Evolutionary conservation across 371 early-diverging fungal species (phyloP), one percentile per base, ranked within the genome.

Genomic region (Mucor indicus): DNA sequence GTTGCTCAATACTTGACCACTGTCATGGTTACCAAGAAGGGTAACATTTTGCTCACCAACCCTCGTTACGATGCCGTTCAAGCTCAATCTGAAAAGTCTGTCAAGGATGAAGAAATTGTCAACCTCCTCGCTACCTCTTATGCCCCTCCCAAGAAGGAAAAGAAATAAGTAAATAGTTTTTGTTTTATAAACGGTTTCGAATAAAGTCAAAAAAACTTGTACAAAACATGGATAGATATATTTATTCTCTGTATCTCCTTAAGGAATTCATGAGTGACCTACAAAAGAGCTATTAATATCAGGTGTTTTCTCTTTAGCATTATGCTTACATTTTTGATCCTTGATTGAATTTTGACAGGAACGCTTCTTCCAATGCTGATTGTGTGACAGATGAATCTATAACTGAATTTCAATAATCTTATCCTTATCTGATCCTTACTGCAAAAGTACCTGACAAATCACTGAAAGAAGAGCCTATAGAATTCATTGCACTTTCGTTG

Each of bases 1-100:
- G 89, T 93, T 41, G 97, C 93, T 42, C 93, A 94, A 71, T 86
- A 93, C 76, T 77, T 91, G 72, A 84, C 90, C 69, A 95, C 98
- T 19, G 85, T 90, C 45, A 77, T 96, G 51, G 78, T 97, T 55
- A 83, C 90, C 69, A 87, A 91, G 55, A 84, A 78, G 44, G 98
- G 94, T 38, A 81, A 89, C 49, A 67, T 85, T 55, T 75, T 84
- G 66, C 81, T 89, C 54, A 93, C 92, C 42, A 72, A 83, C 51
- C 77, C 82, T 36, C 66, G 67, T 36, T 84, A 82, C 55, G 85
- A 91, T 55, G 62, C 76, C 38, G 77, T 81, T 55, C 41, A 76
- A 16, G 67, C 85, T 61, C 74, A 87, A 79, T 76, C 86, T 29
- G 91, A 89, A 48, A 87, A 90, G 83, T 68, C 75, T 60, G 74